Evolutionary conservation across 306 rosid species (phyloP).

Genomic region (Carpinus fangiana): DNA sequence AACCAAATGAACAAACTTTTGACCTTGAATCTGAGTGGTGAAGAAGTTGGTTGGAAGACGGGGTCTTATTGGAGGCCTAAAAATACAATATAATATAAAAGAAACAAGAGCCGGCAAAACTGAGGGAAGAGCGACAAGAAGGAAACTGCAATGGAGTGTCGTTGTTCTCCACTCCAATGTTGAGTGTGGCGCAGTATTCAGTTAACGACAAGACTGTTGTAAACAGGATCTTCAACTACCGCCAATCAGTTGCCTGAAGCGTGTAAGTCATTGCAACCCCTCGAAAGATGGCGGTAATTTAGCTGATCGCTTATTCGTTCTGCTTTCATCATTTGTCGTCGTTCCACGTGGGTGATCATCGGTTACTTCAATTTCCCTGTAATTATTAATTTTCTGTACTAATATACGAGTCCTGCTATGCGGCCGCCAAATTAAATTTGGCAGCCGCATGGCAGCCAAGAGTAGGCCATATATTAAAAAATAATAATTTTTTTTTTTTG

Average conservation of each 20-base stretch:
- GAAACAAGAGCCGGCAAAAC: background rate
- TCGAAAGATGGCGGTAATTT: background rate
- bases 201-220: slow-evolving; percentile 27
- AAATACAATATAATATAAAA: background rate
- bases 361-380: too few relatives aligned
- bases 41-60: background rate
- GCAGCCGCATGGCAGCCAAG: too few relatives aligned
- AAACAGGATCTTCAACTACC: slow-evolving; percentile 20
- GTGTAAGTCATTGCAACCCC: too few relatives aligned
- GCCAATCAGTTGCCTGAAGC: slow-evolving; percentile 23
- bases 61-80: background rate
- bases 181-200: background rate
- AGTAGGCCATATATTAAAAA: too few relatives aligned
- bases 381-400: too few relatives aligned
- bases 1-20: background rate
- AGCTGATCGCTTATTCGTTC: background rate
- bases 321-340: too few relatives aligned
- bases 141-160: slow-evolving; percentile 6
- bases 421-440: too few relatives aligned
- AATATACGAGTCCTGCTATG: too few relatives aligned
- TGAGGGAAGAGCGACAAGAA: background rate
- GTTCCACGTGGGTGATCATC: too few relatives aligned
- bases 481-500: too few relatives aligned
- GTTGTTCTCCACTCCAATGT: background rate
- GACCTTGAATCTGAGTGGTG: background rate